These are phyloP conservation scores for Nemania serpens DNA, from an alignment of 2,329 filamentous ascomycete species.

Conservation along the genomic window DNA sequence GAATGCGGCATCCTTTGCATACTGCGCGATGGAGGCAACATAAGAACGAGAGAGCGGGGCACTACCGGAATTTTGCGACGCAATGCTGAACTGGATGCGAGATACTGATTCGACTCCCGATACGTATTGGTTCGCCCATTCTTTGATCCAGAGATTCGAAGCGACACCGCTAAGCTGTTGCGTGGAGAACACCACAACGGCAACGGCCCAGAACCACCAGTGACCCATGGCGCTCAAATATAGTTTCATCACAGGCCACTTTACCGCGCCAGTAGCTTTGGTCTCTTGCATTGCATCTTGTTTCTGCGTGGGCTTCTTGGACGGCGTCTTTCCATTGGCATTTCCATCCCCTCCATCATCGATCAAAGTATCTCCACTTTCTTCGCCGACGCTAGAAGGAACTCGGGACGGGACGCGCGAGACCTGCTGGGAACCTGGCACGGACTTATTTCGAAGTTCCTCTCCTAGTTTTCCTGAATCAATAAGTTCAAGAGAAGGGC, in stretches of 20 bases:
- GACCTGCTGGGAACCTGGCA: conserved; percentile 68
- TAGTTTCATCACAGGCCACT: conserved; percentile 81
- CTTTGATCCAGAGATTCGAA: conserved; percentile 91
- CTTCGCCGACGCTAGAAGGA: conserved; percentile 74
- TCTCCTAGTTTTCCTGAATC: conserved; percentile 88
- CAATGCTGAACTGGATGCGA: conserved; percentile 42
- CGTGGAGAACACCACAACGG: conserved; percentile 73
- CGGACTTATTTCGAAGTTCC: conserved; percentile 73
- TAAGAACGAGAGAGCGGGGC: conserved; percentile 46
- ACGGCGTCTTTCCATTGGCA: conserved; percentile 53
- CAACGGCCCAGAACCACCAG: conserved; percentile 91
- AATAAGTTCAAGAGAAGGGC: conserved; percentile 77
- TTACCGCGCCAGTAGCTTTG: conserved; percentile 85
- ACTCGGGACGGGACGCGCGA: conserved; percentile 79
- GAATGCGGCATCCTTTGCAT: conserved; percentile 38
- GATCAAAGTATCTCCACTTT: conserved; percentile 59
- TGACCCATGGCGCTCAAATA: conserved; percentile 92
- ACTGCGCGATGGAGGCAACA: conserved; percentile 48
- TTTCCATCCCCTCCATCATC: conserved; percentile 56
- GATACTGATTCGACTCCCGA: conserved; percentile 45
- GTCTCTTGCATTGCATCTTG: conserved; percentile 68
- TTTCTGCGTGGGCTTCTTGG: conserved; percentile 54
- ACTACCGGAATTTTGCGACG: conserved; percentile 44
- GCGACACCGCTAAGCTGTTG: conserved; percentile 87
- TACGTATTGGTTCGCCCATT: conserved; percentile 92